A percentile compares a stretch with the other conserved stretches of the same genome.
These are phyloP conservation scores for Agaricus sinodeliciosus DNA, from an alignment of 768 basidiomycete species.

Conservation along the genomic window DNA sequence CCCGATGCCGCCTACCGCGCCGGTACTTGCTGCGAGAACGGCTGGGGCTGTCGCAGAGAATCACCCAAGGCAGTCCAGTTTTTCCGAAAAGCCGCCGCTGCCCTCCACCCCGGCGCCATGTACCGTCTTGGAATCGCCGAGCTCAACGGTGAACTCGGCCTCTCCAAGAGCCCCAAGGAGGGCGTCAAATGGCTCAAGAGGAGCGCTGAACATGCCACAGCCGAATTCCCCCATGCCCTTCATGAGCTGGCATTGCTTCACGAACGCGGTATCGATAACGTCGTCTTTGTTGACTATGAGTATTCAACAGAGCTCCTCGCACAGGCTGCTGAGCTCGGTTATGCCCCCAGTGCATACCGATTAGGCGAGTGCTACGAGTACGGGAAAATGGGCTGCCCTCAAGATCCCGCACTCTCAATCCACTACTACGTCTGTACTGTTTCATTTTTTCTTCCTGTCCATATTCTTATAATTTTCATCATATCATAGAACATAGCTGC, in stretches of 20 bases:
- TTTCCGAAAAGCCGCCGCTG: conserved; percentile 89
- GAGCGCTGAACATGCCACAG: conserved; percentile 89
- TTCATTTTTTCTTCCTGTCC: conserved; percentile 4
- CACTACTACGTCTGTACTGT: conserved; percentile 91
- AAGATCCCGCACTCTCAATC: conserved; percentile 94
- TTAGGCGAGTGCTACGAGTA: conserved; percentile 99
- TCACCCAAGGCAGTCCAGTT: conserved; percentile 87
- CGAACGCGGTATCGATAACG: conserved; percentile 97
- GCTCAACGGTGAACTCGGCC: conserved; percentile 89
- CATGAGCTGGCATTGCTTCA: conserved; percentile 93
- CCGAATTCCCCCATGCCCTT: conserved; percentile 93
- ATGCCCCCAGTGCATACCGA: conserved; percentile 92
- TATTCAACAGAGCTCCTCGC: conserved; percentile 93
- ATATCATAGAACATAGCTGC: conserved; percentile 85
- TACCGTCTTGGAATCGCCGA: conserved; percentile 95
- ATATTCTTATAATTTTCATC: conserved; percentile 7
- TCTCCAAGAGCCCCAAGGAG: conserved; percentile 84
- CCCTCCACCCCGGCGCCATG: conserved; percentile 90
- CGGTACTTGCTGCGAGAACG: conserved; percentile 97
- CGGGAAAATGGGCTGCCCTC: conserved; percentile 96
- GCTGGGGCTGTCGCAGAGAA: conserved; percentile 95
- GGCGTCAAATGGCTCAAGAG: conserved; percentile 99
- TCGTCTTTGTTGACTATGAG: conserved; percentile 93
- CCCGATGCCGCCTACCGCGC: conserved; percentile 93
- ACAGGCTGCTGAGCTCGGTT: conserved; percentile 92